A percentile compares a stretch with the other conserved stretches of the same genome.
phyloP scores from a whole-genome alignment of 805 yeast species.

The Wickerhamiella australiensis region DNA sequence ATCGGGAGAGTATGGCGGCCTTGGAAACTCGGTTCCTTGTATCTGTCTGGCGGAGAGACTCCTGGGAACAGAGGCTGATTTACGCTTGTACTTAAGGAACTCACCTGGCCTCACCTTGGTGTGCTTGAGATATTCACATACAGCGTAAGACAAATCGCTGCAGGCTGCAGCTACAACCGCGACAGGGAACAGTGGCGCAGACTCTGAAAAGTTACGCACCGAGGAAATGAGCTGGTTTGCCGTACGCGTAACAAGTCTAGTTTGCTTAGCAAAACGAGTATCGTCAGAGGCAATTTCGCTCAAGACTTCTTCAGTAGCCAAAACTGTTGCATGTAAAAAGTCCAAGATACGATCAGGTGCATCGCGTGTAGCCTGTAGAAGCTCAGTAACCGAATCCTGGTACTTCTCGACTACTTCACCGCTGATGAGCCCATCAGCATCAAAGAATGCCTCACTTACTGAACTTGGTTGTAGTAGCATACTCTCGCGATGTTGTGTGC shows the following conservation, averaged over 20 bases:
- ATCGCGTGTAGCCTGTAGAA: constrained; percentile 25
- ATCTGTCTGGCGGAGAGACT: not conserved
- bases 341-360: constrained; percentile 19
- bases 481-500: constrained; percentile 2
- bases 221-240: constrained; percentile 66
- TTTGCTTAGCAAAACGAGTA: constrained; percentile 12
- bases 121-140: constrained; percentile 29
- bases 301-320: constrained; percentile 25
- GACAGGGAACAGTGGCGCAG: constrained; percentile 53
- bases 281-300: constrained; percentile 20
- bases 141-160: constrained; percentile 55
- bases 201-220: constrained; percentile 58
- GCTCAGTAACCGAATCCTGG: constrained; percentile 27
- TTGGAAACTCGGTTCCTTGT: not conserved
- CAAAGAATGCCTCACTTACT: constrained; percentile 8
- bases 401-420: constrained; percentile 23
- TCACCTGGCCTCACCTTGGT: constrained; percentile 11
- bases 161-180: constrained; percentile 63
- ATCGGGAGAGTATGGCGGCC: constrained; percentile 1
- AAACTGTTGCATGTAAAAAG: constrained; percentile 8
- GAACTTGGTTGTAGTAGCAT: not conserved
- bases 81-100: not conserved
- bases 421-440: constrained; percentile 24
- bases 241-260: constrained; percentile 43
- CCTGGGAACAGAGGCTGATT: not conserved